Evolutionary conservation across 139 green algal species (phyloP), one percentile per base, ranked within the genome.

Genomic region (Parachlorella kessleri): DNA sequence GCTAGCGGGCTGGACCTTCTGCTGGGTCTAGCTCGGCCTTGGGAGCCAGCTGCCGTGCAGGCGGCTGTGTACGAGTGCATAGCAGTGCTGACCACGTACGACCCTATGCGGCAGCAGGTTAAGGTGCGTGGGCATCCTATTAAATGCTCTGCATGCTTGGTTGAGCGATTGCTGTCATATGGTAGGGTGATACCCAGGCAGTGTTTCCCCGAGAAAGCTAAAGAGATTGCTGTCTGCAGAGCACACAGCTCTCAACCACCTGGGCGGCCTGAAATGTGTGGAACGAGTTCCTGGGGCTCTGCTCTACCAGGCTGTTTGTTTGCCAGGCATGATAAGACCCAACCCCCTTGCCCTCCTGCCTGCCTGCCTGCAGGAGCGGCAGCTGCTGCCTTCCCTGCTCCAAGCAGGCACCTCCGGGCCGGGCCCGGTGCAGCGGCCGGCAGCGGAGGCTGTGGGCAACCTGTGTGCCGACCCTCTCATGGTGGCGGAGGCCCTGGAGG

Each of bases 381-480:
- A 28, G n/a, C 38, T 70, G 54, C 53, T 76, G 37, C 54, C 67
- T 26, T 33, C 83, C 63, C 38, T 83, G 63, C 68, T 85, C 6
- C 35, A 81, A 39, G 78, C 84, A 1, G 78, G 84, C 1, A 67
- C 70, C 23, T 32, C 38, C 35, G 74, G 77, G 32, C 65, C 67
- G 21, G 48, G 84, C 3, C 78, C 48, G 10, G 71, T 81, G 66
- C 85, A 90, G 81, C 73, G 78, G 53, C 68, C 81, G 32, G 84
- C 86, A 14, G 81, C 84, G 18, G 65, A 35, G 21, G 81, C 72
- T 21, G 37, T 91, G 26, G 78, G 74, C 63, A 83, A 81, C 72
- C 70, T 91, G 64, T 89, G 82, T 72, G 66, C 54, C 28, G 84
- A 89, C 65, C 66, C 75, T 4, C 55, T 53, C 1, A n/a, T 64